Base-by-base conservation (phyloP, 192 early-diverging fungal species). In the Coemansia sp. region DNA sequence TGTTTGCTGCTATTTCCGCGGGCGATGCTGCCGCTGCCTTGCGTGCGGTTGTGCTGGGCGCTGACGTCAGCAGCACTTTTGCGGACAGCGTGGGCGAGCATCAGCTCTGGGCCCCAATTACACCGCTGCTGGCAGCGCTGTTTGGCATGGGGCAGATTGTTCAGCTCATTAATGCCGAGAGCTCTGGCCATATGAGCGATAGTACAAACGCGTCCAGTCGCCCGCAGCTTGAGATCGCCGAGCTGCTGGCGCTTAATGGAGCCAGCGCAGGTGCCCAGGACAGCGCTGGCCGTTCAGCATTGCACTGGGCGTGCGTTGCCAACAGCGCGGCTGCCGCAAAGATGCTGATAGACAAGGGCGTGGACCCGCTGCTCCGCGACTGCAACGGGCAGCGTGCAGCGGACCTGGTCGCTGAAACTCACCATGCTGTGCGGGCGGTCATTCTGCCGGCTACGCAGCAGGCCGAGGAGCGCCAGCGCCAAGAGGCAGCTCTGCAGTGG, bases 1-100 rank as follows among this genome's bases (percentile, higher is more conserved):
- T 78, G 59, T 60, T 67, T 55, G 74, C 74, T 3, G 74, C 74
- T 0, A 49, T 51, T 5, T 48, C 55, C 23, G 14, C 72, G 15
- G 74, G 81, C 13, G 81, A 90, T 49, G 62, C 85, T 3, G 36
- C 57, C 5, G 75, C 68, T 2, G 83, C 80, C 3, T 44, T 89
- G 51, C 65, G 80, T 6, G 84, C 77, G n/a, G 57, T 95, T 46
- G 84, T 87, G n/a, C 63, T 85, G 35, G 89, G 90, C 23, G 88
- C 88, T 8, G 77, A 89, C 52, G 82, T 88, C 14, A 83, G 87
- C 50, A 14, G 47, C 11, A 50, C 53, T 10, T 56, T 52, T 3
- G 39, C 53, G 20, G 52, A 40, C 8, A 40, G 39, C 39, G 39
- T 40, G 21, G 6, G 11, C 16, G 13, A 19, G 37, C 30, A 31